Evolutionary conservation across 495 filamentous ascomycete species (phyloP), one percentile per base, ranked within the genome.

Genomic region (Melanomma pulvis-pyrius): DNA sequence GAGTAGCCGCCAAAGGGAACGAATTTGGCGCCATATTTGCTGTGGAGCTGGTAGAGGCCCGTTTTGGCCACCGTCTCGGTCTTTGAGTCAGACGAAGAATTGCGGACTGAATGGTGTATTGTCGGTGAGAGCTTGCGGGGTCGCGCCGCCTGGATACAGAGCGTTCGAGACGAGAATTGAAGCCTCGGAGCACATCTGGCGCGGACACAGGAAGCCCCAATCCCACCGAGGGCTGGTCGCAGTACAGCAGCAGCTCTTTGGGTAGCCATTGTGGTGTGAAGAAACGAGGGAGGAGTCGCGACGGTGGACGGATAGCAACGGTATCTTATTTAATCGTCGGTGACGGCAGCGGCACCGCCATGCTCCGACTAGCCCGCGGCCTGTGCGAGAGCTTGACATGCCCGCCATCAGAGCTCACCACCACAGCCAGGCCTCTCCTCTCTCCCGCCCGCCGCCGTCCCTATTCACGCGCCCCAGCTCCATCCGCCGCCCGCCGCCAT

Each of bases 1-100:
- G 83, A 81, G 79, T 87, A 98, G 66, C 92, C 93, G 59, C 89
- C 93, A 74, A 97, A 98, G n/a, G 91, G 91, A 59, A 98, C 93
- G 88, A 98, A 96, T 78, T 96, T 97, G 46, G 83, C 94, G 68
- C 91, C 92, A 74, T 90, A 78, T 32, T 79, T 77, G 56, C 92
- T 67, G 75, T 98, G 93, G 25, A 98, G 80, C 71, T 93, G 87
- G 79, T 96, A 88, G 44, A 98, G 84, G 29, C 89, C 86, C 1
- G 94, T 98, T 74, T 86, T 89, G 32, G 75, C 78, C 68, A 88
- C 81, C 21, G 76, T 62, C 19, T 69, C 71, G 47, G 59, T 22
- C 21, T 51, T 28, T 2, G 67, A 32, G n/a, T 59, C 49, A 7
- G 70, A 71, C 11, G 72, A 65, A 17, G 59, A 47, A 47, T 61